Evolutionary conservation across 192 early-diverging fungal genomes (phyloP), one percentile per base, ranked within the genome.

Genomic region (Backusella parvicylindrica): DNA sequence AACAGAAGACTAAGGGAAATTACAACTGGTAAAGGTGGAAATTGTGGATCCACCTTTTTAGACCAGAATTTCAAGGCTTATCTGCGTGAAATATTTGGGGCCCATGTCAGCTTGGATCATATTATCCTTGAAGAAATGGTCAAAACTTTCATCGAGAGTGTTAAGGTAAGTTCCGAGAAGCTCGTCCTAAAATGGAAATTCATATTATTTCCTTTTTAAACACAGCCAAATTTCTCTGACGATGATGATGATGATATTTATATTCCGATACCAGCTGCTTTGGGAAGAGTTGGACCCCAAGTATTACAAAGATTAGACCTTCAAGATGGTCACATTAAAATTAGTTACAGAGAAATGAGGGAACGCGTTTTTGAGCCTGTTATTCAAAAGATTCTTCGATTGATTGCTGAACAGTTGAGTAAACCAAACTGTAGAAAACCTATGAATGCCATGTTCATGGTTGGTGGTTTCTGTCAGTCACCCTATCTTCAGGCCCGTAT

Each of bases 21-120:
- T 35, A 87, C 83, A 30, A 85, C 85, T 41, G 84, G 83, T 47
- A 80, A 75, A 43, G 86, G 86, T 63, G 86, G 80, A 15, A 81
- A 78, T 16, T 87, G 86, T 64, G 86, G 86, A 3, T 81, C 81
- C 0, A 79, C 79, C 35, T 87, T 82, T 60, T 73, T 87, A 36
- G 86, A 87, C 72, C 40, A 69, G 18, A 77, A 83, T 43, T 81
- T 87, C 73, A 74, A 82, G 11, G 80, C 73, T 15, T 81, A 83
- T 32, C 33, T 87, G 40, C 77, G 79, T 21, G 73, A 68, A 53
- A 83, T 75, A 68, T 80, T 87, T 38, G 72, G 75, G 28, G 64
- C 73, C 13, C 60, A 79, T 75, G 72, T 26, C 72, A 76, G 26
- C 68, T 79, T 72, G 68, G 36, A 73, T 68, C 53, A 65, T 66